phyloP scores from a whole-genome alignment of 78 protist genomes.

The Speleostelium caveatum region DNA sequence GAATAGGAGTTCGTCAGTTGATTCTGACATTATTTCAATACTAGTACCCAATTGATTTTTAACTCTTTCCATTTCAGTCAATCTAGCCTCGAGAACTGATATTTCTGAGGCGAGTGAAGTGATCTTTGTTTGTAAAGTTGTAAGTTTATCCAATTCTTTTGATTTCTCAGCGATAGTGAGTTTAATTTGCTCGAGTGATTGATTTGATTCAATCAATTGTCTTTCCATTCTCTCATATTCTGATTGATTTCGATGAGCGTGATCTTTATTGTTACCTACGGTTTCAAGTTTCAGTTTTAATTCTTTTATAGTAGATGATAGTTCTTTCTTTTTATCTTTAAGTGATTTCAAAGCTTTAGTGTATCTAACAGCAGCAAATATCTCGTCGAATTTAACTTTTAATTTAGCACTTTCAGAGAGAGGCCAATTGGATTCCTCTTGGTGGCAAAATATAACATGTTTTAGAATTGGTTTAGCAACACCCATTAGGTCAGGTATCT shows the following conservation, averaged over 20 bases:
- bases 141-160: background rate
- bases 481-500: slow-evolving; percentile 92
- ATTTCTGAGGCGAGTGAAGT: background rate
- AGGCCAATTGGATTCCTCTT: slow-evolving; percentile 99
- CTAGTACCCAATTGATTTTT: slow-evolving; percentile 13
- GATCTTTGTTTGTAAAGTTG: background rate
- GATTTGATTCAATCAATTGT: background rate
- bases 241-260: slow-evolving; percentile 2
- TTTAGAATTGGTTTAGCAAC: slow-evolving; percentile 95
- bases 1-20: slow-evolving; percentile 30
- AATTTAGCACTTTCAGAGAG: slow-evolving; percentile 84
- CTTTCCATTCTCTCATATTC: background rate
- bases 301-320: slow-evolving; percentile 41
- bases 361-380: slow-evolving; percentile 93
- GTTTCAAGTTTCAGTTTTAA: slow-evolving; percentile 40
- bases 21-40: slow-evolving; percentile 14
- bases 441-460: slow-evolving; percentile 99
- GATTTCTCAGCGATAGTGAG: slow-evolving; percentile 11
- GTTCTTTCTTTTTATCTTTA: slow-evolving; percentile 62
- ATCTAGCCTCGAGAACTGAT: slow-evolving; percentile 3
- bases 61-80: slow-evolving; percentile 36
- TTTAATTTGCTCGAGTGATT: slow-evolving; percentile 1
- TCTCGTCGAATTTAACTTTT: slow-evolving; percentile 97
- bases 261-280: slow-evolving; percentile 9
- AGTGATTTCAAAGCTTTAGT: slow-evolving; percentile 75